A percentile compares a stretch with the other conserved stretches of the same genome.
Evolutionary conservation across 768 basidiomycete genomes (phyloP).

Genomic region (Lactifluus hygrophoroides): DNA sequence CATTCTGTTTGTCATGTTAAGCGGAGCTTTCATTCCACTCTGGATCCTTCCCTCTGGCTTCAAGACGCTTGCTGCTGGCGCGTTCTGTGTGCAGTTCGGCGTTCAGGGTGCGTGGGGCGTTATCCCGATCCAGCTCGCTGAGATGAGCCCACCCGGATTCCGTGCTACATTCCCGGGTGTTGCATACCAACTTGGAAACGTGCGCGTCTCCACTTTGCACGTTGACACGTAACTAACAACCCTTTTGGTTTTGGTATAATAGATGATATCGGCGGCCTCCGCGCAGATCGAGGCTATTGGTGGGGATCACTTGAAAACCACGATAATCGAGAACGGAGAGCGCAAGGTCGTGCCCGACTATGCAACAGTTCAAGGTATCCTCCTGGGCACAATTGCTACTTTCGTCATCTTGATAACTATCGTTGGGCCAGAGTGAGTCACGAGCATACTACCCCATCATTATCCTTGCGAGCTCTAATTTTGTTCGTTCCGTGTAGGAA

Average conservation of each 20-base stretch:
- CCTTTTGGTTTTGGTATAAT: not conserved
- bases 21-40: conserved; percentile 30
- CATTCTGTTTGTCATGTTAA: conserved; percentile 28
- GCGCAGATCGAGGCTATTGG: conserved; percentile 45
- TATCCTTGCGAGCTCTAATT: not conserved
- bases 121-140: conserved; percentile 38
- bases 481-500: conserved; percentile 19
- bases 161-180: conserved; percentile 39
- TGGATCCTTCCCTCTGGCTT: conserved; percentile 40
- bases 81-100: conserved; percentile 40
- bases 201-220: not conserved
- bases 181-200: conserved; percentile 37
- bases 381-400: conserved; percentile 74
- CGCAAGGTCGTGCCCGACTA: conserved; percentile 35
- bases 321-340: conserved; percentile 24
- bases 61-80: conserved; percentile 35
- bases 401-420: conserved; percentile 71
- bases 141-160: conserved; percentile 42
- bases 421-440: conserved; percentile 67
- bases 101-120: conserved; percentile 34
- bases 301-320: conserved; percentile 32
- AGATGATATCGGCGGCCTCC: conserved; percentile 39
- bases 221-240: not conserved
- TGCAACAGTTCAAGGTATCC: conserved; percentile 69
- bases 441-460: not conserved